Conservation (phyloP, 1,284 basidiomycete species). For the Meripilus lineatus region DNA sequence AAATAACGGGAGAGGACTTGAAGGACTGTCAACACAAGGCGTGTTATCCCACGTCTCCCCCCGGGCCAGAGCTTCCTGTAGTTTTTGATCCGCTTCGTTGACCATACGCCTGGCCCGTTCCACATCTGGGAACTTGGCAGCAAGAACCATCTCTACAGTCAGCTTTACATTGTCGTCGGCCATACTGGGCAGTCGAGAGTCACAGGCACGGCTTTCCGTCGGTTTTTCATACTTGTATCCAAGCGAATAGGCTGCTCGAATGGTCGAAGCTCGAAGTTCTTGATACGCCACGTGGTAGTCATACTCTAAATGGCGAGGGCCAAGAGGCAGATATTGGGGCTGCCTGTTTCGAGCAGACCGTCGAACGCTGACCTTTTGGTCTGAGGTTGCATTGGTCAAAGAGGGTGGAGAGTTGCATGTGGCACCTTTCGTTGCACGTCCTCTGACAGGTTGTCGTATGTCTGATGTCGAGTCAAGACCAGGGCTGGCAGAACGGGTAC, state of each 20-base stretch:
- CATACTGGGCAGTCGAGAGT: neutral
- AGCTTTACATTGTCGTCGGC: too few relatives aligned
- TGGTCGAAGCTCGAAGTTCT: neutral
- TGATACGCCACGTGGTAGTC: constrained; percentile 3
- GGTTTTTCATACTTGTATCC: too few relatives aligned
- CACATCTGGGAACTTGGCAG: constrained; percentile 1
- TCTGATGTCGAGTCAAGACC: too few relatives aligned
- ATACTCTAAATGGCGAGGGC: constrained; percentile 5
- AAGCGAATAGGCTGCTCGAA: neutral
- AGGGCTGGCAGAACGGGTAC: too few relatives aligned
- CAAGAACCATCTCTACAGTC: neutral
- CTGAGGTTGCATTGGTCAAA: too few relatives aligned
- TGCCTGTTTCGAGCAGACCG: too few relatives aligned
- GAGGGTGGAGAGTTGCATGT: too few relatives aligned
- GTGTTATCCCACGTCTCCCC: constrained; percentile 6
- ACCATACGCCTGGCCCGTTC: neutral
- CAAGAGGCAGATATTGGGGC: constrained; percentile 3
- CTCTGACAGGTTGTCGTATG: too few relatives aligned
- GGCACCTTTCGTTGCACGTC: too few relatives aligned
- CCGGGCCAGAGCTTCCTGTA: constrained; percentile 2
- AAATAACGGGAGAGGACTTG: neutral
- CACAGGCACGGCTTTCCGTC: too few relatives aligned
- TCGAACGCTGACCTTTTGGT: too few relatives aligned
- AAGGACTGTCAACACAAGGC: neutral
- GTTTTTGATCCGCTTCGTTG: neutral